Base-by-base conservation (phyloP, 306 rosid genomes). In the Trifolium pratense region DNA sequence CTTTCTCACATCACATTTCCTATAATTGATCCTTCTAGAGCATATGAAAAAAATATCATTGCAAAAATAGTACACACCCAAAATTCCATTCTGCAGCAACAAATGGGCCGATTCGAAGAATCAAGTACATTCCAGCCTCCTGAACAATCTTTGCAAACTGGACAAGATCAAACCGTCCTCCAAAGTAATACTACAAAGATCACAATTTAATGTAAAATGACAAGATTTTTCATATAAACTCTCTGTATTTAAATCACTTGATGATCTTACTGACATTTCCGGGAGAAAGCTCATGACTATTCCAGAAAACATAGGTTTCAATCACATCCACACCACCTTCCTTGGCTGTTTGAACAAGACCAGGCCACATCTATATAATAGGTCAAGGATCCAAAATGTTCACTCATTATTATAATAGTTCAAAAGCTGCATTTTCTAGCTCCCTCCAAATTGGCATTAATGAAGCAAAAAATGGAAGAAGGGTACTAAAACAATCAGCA, bases 301-400 rank as follows among this genome's bases (percentile, higher is more conserved):
- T 93, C 98, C 98, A 93, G 77, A 93, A 93, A 37, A 93, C 98
- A 73, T 93, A 93, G 40, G 98, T 90, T 79, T 93, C 98, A 5
- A 93, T 93, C 29, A 84, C 90, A 87, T 93, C 91, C 1, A 69
- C 83, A 0, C 98, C 98, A 70, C 96, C 98, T 79, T 93, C 87
- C 71, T 93, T 93, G 0, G 98, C 96, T n/a, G 86, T 85, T 74
- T 85, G 91, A 82, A 93, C 87, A 15, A 90, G 90, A 55, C 88
- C 82, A 23, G 98, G 96, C 97, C 98, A 93, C 97, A 93, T 93
- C 98, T 92, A 71, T 0, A 25, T 25, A 25, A 25, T 25, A 25
- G 29, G 29, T 25, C 29, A 25, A 25, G 29, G 3, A 25, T 25
- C 29, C 29, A 25, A 25, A 25, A 25, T 25, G 29, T 25, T 25